Evolutionary conservation across 2,329 filamentous ascomycete species (phyloP), one percentile per base, ranked within the genome.

Genomic region (Xenosphaeropsis pyriputrescens): DNA sequence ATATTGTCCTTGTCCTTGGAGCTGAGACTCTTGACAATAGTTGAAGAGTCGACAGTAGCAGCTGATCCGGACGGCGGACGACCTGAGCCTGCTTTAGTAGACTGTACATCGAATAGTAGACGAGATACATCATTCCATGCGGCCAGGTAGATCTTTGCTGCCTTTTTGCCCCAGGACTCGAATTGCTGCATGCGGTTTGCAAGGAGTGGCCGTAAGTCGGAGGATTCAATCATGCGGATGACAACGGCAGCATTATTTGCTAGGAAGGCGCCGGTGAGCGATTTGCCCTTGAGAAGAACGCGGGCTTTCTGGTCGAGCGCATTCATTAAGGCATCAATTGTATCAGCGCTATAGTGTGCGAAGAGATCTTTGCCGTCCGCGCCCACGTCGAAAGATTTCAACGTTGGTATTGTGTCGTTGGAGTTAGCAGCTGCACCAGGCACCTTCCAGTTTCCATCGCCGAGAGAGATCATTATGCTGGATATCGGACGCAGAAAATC

Each of bases 1-100:
- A 96, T 93, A 41, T 78, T 79, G 55, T 98, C 91, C 58, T 89
- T 93, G 54, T 98, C 91, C 57, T 94, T 95, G 50, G 79, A 85
- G 34, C 73, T 77, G 3, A 96, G 65, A 1, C 73, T 73, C 58
- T 93, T 94, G 42, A 96, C 68, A 41, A 95, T 82, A 1, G 81
- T 80, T 13, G 78, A 76, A 2, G 84, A 91, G 57, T 95, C 88
- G 34, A 78, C 66, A 16, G 45, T 39, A 4, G 59, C 57, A n/a
- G 72, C 74, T 18, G 75, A 75, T 7, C 79, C 75, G 2, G 82
- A 88, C 0, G 76, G 70, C 12, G 86, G 85, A 14, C 86, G 76
- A 45, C 46, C 45, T 3, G 45, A 60, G 17, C 66, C 63, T 30
- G 85, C 79, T 54, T 78, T 91, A 1, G 89, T 96, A 60, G 94